A percentile compares a stretch with the other conserved stretches of the same genome.
phyloP scores from a whole-genome alignment of 208 protist species.

The Phytomonas sp. region DNA sequence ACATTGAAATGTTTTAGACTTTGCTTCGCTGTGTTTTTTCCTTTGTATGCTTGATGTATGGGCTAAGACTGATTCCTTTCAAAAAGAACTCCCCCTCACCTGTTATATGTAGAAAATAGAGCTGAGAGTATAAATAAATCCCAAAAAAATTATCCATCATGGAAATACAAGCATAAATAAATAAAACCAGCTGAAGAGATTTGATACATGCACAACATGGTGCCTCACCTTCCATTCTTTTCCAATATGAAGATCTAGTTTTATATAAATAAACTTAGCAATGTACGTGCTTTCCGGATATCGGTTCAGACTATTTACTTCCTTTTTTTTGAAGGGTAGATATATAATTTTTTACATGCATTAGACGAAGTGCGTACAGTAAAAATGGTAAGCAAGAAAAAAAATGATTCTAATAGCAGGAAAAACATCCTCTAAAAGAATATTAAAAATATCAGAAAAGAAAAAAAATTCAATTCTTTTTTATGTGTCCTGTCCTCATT shows the following conservation, averaged over 20 bases:
- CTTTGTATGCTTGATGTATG: neutral
- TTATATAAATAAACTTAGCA: neutral
- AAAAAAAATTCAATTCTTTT: conserved; percentile 16
- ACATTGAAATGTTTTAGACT: neutral
- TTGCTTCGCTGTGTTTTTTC: neutral
- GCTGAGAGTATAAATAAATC: neutral
- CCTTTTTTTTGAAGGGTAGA: neutral
- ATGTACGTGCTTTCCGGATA: neutral
- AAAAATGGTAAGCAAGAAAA: neutral
- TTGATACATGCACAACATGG: neutral
- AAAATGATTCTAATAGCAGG: neutral
- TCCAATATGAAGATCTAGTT: neutral
- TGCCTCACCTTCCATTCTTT: neutral
- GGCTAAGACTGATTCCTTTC: neutral
- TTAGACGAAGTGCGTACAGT: neutral
- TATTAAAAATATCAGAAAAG: conserved; percentile 14
- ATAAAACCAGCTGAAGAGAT: neutral
- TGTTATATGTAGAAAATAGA: neutral
- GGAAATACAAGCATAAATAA: too few species aligned
- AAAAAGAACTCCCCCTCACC: neutral
- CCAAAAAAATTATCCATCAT: neutral
- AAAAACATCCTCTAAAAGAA: neutral
- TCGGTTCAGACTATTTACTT: neutral
- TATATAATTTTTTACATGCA: neutral
- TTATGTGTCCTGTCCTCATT: conserved; percentile 50